Base-by-base conservation (phyloP, 2,329 filamentous ascomycete species). In the Ophiostoma piceae region DNA sequence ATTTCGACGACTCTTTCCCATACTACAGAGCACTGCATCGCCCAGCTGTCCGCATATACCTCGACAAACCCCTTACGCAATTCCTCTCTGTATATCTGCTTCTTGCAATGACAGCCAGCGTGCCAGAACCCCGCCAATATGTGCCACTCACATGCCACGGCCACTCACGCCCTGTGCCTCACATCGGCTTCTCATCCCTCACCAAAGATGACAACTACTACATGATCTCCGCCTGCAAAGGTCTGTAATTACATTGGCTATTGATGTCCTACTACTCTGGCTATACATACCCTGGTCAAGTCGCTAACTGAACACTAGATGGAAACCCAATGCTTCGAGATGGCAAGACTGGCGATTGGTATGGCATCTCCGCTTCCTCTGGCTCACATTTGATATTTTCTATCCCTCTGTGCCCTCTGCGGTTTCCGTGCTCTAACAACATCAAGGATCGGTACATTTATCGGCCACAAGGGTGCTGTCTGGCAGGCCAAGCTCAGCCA, bases 261-360 rank as follows among this genome's bases (percentile, higher is more conserved):
- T 2, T 29, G 11, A 2, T 22, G 8, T 57, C 51, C 22, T 26
- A 57, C 2, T 8, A 66, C 19, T 12, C 16, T 32, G 35, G 11
- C 54, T 70, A 71, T 71, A 74, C 78, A 70, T 12, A 35, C 9
- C 35, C 22, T 5, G 12, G 29, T 14, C 29, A 39, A 35, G 11
- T 11, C 12, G 26, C 67, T 70, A 78, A 73, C 22, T 39, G 6
- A 26, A 35, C 19, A 11, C 16, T 79, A 94, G 95, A 99, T 83
- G 94, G 94, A 77, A 98, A 98, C 79, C 95, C 95, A 67, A 98
- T 98, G 94, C 90, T 99, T 75, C 92, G 95, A 74, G 92, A 98
- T 81, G 95, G 95, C 73, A 87, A 96, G 72, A 99, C 94, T 66
- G 95, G 95, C 71, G 94, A 97, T 79, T 97, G 94, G 91, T 91